phyloP scores from a whole-genome alignment of 306 rosid species.

The Pyrus betulifolia region DNA sequence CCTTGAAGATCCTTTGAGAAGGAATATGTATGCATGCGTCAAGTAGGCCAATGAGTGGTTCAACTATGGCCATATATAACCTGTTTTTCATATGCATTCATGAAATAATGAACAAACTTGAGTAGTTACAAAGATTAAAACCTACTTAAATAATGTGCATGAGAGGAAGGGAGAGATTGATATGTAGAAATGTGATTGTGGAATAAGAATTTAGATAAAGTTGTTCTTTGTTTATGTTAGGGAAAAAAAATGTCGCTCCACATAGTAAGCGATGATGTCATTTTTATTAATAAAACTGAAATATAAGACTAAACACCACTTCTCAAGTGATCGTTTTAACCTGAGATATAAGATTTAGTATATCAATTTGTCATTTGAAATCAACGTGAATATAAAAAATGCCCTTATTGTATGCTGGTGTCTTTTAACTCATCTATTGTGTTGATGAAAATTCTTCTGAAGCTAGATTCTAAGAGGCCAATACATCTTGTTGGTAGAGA shows the following conservation, averaged over 20 bases:
- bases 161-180: too few species aligned
- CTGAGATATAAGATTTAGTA: neutral
- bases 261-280: too few species aligned
- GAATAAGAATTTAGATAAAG: neutral
- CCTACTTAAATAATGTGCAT: too few species aligned
- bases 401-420: neutral
- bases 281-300: neutral
- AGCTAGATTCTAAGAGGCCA: neutral
- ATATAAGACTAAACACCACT: neutral
- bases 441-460: too few species aligned
- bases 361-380: neutral
- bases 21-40: neutral
- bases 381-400: neutral
- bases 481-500: too few species aligned
- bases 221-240: neutral
- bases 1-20: neutral
- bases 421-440: neutral
- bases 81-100: neutral
- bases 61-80: neutral
- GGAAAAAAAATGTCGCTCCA: neutral
- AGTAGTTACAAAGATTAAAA: neutral
- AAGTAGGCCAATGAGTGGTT: neutral
- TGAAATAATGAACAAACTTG: neutral
- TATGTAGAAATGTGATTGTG: neutral
- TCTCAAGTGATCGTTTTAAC: neutral